Percentiles rank a stretch among this genome's conserved stretches.
Evolutionary conservation across 768 basidiomycete species (phyloP).

Genomic region (Mrakia frigida): DNA sequence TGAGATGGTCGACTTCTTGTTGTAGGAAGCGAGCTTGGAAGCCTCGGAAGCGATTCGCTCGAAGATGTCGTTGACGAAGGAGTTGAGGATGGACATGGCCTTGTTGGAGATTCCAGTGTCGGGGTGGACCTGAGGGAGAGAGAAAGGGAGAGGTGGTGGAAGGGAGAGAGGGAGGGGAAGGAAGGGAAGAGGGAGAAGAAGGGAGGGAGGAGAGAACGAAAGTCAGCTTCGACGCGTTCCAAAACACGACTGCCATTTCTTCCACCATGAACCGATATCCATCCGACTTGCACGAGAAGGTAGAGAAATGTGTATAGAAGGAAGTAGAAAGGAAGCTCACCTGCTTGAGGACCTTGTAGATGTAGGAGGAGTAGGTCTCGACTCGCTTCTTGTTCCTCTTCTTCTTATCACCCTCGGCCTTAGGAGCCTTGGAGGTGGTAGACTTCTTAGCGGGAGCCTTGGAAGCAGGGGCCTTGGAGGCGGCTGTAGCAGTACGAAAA

Average conservation of each 20-base stretch:
- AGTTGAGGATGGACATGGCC: conserved; percentile 86
- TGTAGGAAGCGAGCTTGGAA: conserved; percentile 91
- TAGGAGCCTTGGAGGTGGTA: conserved; percentile 56
- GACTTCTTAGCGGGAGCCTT: conserved; percentile 69
- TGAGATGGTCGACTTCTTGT: conserved; percentile 97
- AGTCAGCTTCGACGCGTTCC: no score
- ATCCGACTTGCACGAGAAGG: no score
- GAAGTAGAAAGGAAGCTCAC: no score
- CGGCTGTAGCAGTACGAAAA: conserved; percentile 50
- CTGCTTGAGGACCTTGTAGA: conserved; percentile 30
- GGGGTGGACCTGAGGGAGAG: conserved; percentile 74
- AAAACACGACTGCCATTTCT: not conserved
- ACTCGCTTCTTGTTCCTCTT: conserved; percentile 33
- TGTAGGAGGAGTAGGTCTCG: conserved; percentile 33
- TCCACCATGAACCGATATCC: no score
- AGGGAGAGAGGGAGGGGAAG: conserved; percentile 42
- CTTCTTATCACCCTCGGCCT: conserved; percentile 33
- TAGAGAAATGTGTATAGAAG: no score
- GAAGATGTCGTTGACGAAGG: conserved; percentile 90
- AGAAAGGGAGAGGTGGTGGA: no score
- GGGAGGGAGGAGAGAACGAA: no score
- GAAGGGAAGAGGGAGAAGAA: conserved; percentile 45
- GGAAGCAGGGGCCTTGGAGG: conserved; percentile 48
- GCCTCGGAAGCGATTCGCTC: conserved; percentile 65
- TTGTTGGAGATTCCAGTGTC: conserved; percentile 99